Base-by-base conservation (phyloP, 192 early-diverging fungal genomes). In the Mortierella antarctica region DNA sequence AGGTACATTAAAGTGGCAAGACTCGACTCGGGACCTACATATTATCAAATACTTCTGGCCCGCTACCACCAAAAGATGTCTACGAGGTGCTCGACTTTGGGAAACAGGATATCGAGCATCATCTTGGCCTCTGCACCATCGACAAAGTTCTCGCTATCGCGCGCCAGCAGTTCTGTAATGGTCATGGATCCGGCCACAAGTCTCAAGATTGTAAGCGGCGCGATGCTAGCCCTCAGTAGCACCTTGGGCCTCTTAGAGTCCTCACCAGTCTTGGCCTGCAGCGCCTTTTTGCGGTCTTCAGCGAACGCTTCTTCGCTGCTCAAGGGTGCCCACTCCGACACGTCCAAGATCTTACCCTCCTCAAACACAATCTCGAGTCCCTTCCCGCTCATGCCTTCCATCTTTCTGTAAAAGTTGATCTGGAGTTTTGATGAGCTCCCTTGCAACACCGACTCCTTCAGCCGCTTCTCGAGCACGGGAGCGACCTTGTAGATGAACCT, bases 401-500 rank as follows among this genome's bases (percentile, higher is more conserved):
- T 11, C 40, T 41, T 47, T 18, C 59, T 21, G 40, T 40, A 75
- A 52, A 67, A 67, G 18, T 63, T 31, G 15, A 75, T 9, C 45
- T 67, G 57, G 18, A 75, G 23, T 20, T 11, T 66, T 0, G 45
- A 57, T 3, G 21, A 54, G 14, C 60, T 48, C 46, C 50, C 64
- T 15, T 20, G 15, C 1, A 74, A n/a, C 0, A 11, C 64, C 1
- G 75, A 70, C 10, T 51, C 53, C 5, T 70, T 47, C 6, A 79
- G 42, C 13, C 75, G 61, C 42, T 71, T 23, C 23, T 79, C 58
- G 23, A 79, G 53, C 12, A 71, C 57, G 5, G 68, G 68, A 7
- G 52, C 57, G 53, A 79, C 48, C 14, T 79, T 65, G 17, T 49
- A 40, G 45, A 79, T 59, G 46, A 70, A 79, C 7, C 51, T 65